Conservation (phyloP, 2,329 filamentous ascomycete genomes). For the Gremmenia infestans region DNA sequence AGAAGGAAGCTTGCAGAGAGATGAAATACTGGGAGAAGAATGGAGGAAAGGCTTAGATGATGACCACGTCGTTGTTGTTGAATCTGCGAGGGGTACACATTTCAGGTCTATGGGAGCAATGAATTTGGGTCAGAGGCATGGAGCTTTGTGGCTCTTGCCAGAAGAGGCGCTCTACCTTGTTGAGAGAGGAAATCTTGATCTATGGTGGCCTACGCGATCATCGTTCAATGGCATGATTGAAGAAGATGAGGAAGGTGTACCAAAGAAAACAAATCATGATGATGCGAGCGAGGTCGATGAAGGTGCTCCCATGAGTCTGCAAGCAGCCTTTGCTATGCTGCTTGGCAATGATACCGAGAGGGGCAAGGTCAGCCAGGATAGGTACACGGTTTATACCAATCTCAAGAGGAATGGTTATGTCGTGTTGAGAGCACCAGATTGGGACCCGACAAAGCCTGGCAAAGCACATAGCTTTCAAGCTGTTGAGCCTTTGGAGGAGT, state of each 20-base stretch:
- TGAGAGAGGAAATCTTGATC: slow-evolving; percentile 80
- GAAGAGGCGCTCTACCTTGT: slow-evolving; percentile 89
- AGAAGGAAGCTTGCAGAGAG: slow-evolving; percentile 38
- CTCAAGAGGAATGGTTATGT: slow-evolving; percentile 80
- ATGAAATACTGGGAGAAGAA: slow-evolving; percentile 57
- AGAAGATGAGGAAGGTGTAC: slow-evolving; percentile 35
- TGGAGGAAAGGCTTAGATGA: slow-evolving; percentile 60
- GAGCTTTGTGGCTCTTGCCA: slow-evolving; percentile 75
- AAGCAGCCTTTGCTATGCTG: slow-evolving; percentile 83
- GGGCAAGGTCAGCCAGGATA: slow-evolving; percentile 63
- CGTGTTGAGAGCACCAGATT: slow-evolving; percentile 63
- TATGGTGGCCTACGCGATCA: slow-evolving; percentile 69
- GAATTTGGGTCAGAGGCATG: slow-evolving; percentile 50
- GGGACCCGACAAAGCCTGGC: slow-evolving; percentile 32
- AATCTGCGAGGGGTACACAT: slow-evolving; percentile 66
- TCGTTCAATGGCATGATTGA: slow-evolving; percentile 40
- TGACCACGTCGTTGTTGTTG: slow-evolving; percentile 56
- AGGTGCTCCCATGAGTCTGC: slow-evolving; percentile 80
- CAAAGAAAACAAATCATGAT: slow-evolving; percentile 14
- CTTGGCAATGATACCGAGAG: slow-evolving; percentile 63
- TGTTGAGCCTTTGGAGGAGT: slow-evolving; percentile 4
- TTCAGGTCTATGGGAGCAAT: slow-evolving; percentile 72
- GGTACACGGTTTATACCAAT: slow-evolving; percentile 83
- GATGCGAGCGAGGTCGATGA: slow-evolving; percentile 48
- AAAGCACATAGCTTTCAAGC: slow-evolving; percentile 8